Evolutionary conservation across 2,329 filamentous ascomycete species (phyloP), one percentile per base, ranked within the genome.

Genomic region (Bipolaris sorokiniana): DNA sequence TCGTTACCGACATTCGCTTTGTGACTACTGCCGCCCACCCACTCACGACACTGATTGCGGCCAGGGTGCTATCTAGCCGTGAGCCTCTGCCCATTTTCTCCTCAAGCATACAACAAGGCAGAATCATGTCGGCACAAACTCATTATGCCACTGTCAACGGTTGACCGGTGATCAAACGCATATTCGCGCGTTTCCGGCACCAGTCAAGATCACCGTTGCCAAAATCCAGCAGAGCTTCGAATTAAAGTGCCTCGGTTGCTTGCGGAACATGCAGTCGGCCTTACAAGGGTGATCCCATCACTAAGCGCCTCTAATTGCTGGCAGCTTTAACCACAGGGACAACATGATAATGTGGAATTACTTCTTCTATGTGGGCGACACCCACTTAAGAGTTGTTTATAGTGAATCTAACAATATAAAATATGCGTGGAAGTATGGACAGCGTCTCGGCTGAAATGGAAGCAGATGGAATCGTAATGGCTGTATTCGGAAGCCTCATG

Each of bases 1-100:
- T 28, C 54, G 62, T 57, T 61, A 54, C 52, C 59, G 55, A 61
- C 56, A 33, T 55, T 61, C 54, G 56, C 57, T 60, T 49, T 48
- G 33, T 56, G 44, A 51, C 49, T 45, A 52, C 49, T 59, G 57
- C 57, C 59, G 56, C 59, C 57, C 59, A 62, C 57, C 57, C 61
- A 51, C 55, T 51, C 47, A 41, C 57, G 42, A 51, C 50, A 47
- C 48, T 34, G 28, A 28, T 16, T 46, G 55, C 41, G 36, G 50
- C 38, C 31, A 34, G 42, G 41, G 44, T 34, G 40, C 20, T 34
- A 38, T 38, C 50, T n/a, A 34, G 51, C 34, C 23, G 18, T 28
- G 34, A 28, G 41, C 41, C 41, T 18, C 20, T 18, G 26, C 44
- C 37, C 23, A 23, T 46, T 48, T 48, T 51, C 26, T 18, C 15